Base-by-base conservation (phyloP, 768 basidiomycete genomes). In the Hemileccinum rubropunctum region DNA sequence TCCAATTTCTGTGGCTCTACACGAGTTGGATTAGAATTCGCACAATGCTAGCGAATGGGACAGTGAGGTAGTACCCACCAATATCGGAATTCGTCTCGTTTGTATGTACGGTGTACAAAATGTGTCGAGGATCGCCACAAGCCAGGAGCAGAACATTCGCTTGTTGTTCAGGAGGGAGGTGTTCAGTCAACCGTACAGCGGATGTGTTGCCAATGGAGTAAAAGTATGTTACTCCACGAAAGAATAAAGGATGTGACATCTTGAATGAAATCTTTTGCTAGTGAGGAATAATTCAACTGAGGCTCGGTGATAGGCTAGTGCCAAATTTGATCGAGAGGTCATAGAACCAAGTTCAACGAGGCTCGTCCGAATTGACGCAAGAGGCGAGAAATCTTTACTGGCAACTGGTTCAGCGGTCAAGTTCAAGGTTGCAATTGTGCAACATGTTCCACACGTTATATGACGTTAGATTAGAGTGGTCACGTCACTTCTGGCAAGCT, bases 181-280 rank as follows among this genome's bases (percentile, higher is more conserved):
- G 69, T 46, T 76, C 66, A 3, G 77, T 76, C 13, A 84, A 64
- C 39, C 68, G 76, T 4, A 77, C 64, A 5, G 83, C 75, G 4
- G 80, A 71, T 0, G 82, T 83, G 57, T 83, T 83, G 30, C 83
- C 82, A 13, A 81, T 66, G 2, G 81, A 75, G 60, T 83, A 83
- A 66, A 81, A 84, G 50, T 73, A 78, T 3, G 62, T 62, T 3
- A 77, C 9, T 26, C 60, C 60, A 20, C 45, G 61, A 40, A 58
- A 62, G 33, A 62, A 52, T 6, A 62, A 48, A n/a, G 60, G 61
- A 45, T 62, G 60, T 0, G 60, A 63, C 60, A 62, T 63, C 48
- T 38, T 32, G 28, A 11, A 37, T 37, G 9, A 37, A 17, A 37
- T 18, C 36, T 10, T 8, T 14, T 14, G 27, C n/a, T n/a, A n/a